Evolutionary conservation across 1,139 yeast species (phyloP), one percentile per base, ranked within the genome.

Genomic region (Yamadazyma dushanensis): DNA sequence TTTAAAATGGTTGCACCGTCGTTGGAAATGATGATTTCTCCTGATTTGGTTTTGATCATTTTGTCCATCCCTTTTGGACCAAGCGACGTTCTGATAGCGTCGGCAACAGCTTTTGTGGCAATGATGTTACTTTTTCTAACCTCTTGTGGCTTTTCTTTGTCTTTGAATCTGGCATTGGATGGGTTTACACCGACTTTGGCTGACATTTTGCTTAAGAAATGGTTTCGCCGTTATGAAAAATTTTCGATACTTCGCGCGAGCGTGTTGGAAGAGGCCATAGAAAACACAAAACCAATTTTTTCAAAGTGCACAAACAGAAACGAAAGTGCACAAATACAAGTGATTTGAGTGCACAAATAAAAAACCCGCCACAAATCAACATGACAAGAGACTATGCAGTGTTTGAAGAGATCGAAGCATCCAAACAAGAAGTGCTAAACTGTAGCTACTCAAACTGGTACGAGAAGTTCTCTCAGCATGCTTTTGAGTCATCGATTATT

Each of bases 1-100:
- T 88, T 84, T 51, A 94, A 71, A 53, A 94, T 94, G 13, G 97
- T 89, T 58, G 95, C 97, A 28, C 99, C 99, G 64, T 92, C 99
- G 60, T 92, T 94, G 45, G 97, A 89, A 49, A 94, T 90, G 55
- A 92, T 85, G 50, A 92, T 86, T 56, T 92, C 92, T 26, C 97
- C 97, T 35, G 77, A 77, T 38, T 90, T 84, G 21, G 97, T 89
- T 63, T 87, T 89, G 66, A 87, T 87, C 98, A 92, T 92, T 70
- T 94, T 94, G 62, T 92, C 99, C 98, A 92, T 92, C 43, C 99
- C 98, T 61, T 89, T 90, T 36, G 99, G 99, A 23, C 99, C 99
- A 41, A 92, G 70, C 8, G 97, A 89, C 3, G 99, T 92, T 62
- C 98, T 78, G 56, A 92, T 89, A 35, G 98, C 98, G 63, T 94